These are phyloP conservation scores for Streptanthus diversifolius DNA, from an alignment of 345 rosid species.

Conservation along the genomic window DNA sequence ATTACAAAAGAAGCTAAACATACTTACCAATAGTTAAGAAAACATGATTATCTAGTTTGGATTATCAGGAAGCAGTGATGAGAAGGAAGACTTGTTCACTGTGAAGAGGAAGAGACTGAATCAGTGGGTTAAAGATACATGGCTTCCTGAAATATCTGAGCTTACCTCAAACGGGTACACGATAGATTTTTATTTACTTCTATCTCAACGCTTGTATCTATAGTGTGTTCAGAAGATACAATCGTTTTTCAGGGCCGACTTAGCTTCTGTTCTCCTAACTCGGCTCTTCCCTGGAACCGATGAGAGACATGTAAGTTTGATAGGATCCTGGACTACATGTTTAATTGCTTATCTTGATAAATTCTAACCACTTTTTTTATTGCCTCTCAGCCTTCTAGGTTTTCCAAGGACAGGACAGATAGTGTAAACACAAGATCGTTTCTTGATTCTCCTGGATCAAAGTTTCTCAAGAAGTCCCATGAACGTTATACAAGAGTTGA, in stretches of 20 bases:
- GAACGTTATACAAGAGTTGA: slow-evolving; percentile 38
- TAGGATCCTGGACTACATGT: background rate
- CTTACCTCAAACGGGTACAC: slow-evolving; percentile 49
- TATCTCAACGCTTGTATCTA: slow-evolving; percentile 6
- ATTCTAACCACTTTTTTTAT: slow-evolving; percentile 9
- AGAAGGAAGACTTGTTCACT: slow-evolving; percentile 42
- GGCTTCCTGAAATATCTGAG: slow-evolving; percentile 47
- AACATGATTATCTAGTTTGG: slow-evolving; percentile 13
- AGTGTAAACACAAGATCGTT: slow-evolving; percentile 27
- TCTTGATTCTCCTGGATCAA: slow-evolving; percentile 32
- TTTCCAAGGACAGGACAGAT: slow-evolving; percentile 24
- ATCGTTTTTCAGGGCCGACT: slow-evolving; percentile 47
- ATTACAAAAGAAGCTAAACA: background rate
- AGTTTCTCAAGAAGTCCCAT: slow-evolving; percentile 28
- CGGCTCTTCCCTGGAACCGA: slow-evolving; percentile 43
- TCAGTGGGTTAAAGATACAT: slow-evolving; percentile 47
- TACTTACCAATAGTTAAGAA: background rate
- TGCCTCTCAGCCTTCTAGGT: slow-evolving; percentile 39
- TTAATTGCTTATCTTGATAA: slow-evolving; percentile 18
- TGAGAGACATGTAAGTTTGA: slow-evolving; percentile 48
- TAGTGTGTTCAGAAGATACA: slow-evolving; percentile 27
- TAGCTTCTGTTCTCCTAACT: slow-evolving; percentile 53
- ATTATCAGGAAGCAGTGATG: slow-evolving; percentile 41
- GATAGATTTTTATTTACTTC: background rate
- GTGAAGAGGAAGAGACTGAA: slow-evolving; percentile 52